A percentile compares a stretch with the other conserved stretches of the same genome.
Conservation (phyloP, 208 protist species). For the Leishmania tropica region DNA sequence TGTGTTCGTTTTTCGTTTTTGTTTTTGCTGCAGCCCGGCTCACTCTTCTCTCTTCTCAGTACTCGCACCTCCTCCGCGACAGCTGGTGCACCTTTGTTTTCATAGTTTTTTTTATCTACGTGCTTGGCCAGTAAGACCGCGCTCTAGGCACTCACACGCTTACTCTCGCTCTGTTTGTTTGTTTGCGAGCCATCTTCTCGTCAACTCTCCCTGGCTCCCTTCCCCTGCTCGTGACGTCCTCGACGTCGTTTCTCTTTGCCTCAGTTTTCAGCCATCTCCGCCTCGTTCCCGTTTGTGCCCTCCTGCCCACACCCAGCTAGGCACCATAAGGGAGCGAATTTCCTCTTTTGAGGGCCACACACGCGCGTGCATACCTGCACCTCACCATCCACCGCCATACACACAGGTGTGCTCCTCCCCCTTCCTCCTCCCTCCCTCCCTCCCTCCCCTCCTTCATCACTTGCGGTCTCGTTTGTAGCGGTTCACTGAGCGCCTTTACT, state of each 20-base stretch:
- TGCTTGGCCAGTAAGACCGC: not conserved
- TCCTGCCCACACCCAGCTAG: not conserved
- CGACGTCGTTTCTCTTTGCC: not conserved
- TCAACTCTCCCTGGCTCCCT: not conserved
- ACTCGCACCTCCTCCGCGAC: not conserved
- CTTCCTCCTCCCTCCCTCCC: not conserved
- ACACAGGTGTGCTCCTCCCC: not conserved
- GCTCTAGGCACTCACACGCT: not conserved
- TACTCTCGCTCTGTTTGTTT: not conserved
- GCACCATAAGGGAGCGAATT: not conserved
- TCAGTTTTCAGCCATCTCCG: not conserved
- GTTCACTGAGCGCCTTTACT: not conserved
- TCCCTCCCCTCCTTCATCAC: not conserved
- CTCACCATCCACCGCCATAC: not conserved
- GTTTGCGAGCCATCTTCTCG: not conserved
- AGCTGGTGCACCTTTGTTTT: not conserved
- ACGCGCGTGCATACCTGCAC: not conserved
- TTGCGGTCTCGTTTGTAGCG: not conserved
- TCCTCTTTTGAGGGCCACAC: not conserved
- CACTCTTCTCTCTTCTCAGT: not conserved
- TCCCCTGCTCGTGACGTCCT: not conserved
- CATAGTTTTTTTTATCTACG: not conserved
- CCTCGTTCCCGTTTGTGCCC: not conserved
- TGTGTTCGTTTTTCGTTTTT: not conserved
- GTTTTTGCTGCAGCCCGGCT: constrained; percentile 4